Percentiles rank a stretch among this genome's conserved stretches.
phyloP scores from a whole-genome alignment of 108 stramenopile species.

The Nannochloropsis gaditana region DNA sequence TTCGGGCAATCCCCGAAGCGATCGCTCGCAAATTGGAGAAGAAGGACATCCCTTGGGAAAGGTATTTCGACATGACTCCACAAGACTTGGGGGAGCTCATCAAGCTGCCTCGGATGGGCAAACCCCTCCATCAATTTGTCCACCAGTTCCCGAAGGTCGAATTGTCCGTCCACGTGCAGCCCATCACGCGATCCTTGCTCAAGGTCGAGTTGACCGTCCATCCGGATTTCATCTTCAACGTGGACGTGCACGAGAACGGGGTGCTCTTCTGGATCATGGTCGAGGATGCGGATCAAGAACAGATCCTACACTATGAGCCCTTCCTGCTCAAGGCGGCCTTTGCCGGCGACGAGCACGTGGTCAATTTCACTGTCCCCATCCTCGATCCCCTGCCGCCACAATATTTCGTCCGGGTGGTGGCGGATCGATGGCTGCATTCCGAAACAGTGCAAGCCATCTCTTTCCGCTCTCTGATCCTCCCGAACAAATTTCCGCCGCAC shows the following conservation, averaged over 20 bases:
- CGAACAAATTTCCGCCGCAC: slow-evolving; percentile 86
- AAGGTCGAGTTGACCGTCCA: slow-evolving; percentile 80
- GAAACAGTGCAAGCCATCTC: slow-evolving; percentile 80
- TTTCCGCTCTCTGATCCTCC: slow-evolving; percentile 90
- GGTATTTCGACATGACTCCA: slow-evolving; percentile 84
- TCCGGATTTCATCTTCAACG: slow-evolving; percentile 87
- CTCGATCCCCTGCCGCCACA: slow-evolving; percentile 92
- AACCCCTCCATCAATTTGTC: slow-evolving; percentile 87
- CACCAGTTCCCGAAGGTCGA: slow-evolving; percentile 92
- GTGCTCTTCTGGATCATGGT: slow-evolving; percentile 88
- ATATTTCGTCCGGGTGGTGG: slow-evolving; percentile 75
- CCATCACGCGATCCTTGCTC: slow-evolving; percentile 88
- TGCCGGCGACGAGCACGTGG: slow-evolving; percentile 74
- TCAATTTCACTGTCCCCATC: slow-evolving; percentile 88
- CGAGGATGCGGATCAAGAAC: slow-evolving; percentile 92
- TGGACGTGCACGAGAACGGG: slow-evolving; percentile 73
- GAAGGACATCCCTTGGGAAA: slow-evolving; percentile 91
- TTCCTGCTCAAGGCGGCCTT: slow-evolving; percentile 68
- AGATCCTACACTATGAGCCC: slow-evolving; percentile 87
- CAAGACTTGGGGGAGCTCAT: slow-evolving; percentile 96
- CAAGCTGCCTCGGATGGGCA: slow-evolving; percentile 94
- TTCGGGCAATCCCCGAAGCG: slow-evolving; percentile 67
- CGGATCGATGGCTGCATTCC: slow-evolving; percentile 94
- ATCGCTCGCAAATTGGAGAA: slow-evolving; percentile 82
- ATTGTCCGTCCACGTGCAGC: slow-evolving; percentile 85